Conservation (phyloP, 2,329 filamentous ascomycete genomes). For the Bipolaris gigantea region DNA sequence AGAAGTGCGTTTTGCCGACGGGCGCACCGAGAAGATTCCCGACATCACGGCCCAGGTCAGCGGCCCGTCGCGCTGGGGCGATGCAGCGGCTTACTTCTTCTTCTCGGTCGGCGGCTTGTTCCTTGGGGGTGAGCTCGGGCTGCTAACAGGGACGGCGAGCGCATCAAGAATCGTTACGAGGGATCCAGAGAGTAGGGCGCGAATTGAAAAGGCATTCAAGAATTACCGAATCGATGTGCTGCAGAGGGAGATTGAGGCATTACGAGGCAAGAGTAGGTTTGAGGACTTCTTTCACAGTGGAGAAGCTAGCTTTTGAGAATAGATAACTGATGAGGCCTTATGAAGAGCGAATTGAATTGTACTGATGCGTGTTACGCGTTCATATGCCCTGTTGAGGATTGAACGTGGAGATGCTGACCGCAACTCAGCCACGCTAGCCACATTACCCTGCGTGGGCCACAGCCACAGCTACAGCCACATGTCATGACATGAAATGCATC, state of each 20-base stretch:
- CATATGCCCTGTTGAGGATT: not conserved
- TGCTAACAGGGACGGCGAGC: constrained; percentile 59
- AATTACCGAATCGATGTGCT: constrained; percentile 66
- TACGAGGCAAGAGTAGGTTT: constrained; percentile 52
- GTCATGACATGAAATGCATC: not conserved
- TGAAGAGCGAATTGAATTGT: not conserved
- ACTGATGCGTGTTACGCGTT: not conserved
- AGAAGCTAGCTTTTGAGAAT: not conserved
- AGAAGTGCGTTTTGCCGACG: constrained; percentile 63
- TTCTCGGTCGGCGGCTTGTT: constrained; percentile 65
- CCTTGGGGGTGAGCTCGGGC: constrained; percentile 64
- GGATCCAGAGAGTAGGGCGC: constrained; percentile 57
- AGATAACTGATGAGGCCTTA: no score
- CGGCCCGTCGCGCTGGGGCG: constrained; percentile 58
- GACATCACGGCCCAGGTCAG: constrained; percentile 61
- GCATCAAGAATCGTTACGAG: constrained; percentile 57
- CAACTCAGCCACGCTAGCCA: not conserved
- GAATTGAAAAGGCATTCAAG: constrained; percentile 66
- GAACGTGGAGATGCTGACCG: not conserved
- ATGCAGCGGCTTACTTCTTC: constrained; percentile 65
- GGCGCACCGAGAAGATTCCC: constrained; percentile 61
- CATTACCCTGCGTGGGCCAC: not conserved
- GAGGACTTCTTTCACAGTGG: constrained; percentile 32
- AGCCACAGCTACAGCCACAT: constrained; percentile 2
- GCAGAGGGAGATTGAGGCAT: constrained; percentile 58